Percentiles rank a stretch among this genome's conserved stretches.
Evolutionary conservation across 2,329 filamentous ascomycete species (phyloP).

Genomic region (Cladosporium sphaerospermum): DNA sequence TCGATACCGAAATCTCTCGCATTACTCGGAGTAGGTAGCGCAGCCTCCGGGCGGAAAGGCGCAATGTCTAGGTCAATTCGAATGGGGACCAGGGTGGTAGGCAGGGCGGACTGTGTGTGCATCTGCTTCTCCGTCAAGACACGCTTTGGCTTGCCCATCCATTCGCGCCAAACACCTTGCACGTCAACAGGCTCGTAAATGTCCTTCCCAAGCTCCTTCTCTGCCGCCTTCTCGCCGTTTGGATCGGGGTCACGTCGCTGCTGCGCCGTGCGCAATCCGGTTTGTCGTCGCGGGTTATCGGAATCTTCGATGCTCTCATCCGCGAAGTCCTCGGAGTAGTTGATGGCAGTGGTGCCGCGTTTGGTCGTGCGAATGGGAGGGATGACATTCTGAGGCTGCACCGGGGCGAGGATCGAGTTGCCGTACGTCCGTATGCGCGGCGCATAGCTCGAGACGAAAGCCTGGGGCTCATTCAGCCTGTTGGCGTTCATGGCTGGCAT

Average conservation of each 20-base stretch:
- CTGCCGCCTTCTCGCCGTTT: slow-evolving; percentile 55
- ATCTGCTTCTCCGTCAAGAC: slow-evolving; percentile 53
- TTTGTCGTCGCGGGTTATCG: slow-evolving; percentile 62
- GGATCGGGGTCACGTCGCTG: slow-evolving; percentile 59
- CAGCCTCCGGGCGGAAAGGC: slow-evolving; percentile 61
- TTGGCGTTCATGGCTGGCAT: slow-evolving; percentile 19
- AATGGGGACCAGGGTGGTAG: slow-evolving; percentile 87
- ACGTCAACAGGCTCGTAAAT: slow-evolving; percentile 70
- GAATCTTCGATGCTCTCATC: slow-evolving; percentile 75
- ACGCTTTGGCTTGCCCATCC: slow-evolving; percentile 71
- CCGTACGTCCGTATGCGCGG: slow-evolving; percentile 83
- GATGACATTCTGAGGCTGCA: slow-evolving; percentile 63
- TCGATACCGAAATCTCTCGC: slow-evolving; percentile 56
- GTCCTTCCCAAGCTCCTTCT: slow-evolving; percentile 73
- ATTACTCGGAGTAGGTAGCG: slow-evolving; percentile 59
- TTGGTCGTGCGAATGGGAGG: slow-evolving; percentile 83
- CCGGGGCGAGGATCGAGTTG: slow-evolving; percentile 83
- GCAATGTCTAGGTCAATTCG: slow-evolving; percentile 92
- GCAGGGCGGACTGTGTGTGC: slow-evolving; percentile 65
- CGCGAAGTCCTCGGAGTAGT: slow-evolving; percentile 94
- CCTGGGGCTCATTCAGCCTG: slow-evolving; percentile 60
- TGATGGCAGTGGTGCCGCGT: slow-evolving; percentile 91
- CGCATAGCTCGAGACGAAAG: slow-evolving; percentile 86
- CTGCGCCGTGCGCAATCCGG: slow-evolving; percentile 74
- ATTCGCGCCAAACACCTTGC: slow-evolving; percentile 89